Evolutionary conservation across 257 asterid species (phyloP).

Genomic region (Nicotiana tomentosiformis): DNA sequence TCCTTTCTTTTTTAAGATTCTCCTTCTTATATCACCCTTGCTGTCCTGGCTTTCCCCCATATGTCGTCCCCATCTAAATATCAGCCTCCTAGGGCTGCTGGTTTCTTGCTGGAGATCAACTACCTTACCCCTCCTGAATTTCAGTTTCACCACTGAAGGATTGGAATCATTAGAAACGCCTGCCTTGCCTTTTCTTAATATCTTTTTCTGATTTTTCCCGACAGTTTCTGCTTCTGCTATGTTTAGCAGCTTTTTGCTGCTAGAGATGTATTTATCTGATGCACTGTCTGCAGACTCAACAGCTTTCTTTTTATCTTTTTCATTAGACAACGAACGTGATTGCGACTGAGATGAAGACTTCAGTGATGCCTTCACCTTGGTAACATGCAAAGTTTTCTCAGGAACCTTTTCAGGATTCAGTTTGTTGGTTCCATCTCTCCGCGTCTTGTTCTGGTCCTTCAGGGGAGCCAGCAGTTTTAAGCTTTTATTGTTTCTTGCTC

Average conservation of each 20-base stretch:
- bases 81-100: conserved; percentile 50
- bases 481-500: conserved; percentile 29
- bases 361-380: conserved; percentile 25
- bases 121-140: conserved; percentile 66
- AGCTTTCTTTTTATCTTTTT: conserved; percentile 15
- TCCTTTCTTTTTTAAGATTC: conserved; percentile 32
- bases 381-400: conserved; percentile 56
- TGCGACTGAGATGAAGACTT: conserved; percentile 22
- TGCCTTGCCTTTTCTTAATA: conserved; percentile 26
- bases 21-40: conserved; percentile 35
- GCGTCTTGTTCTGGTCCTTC: conserved; percentile 28
- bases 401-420: conserved; percentile 26
- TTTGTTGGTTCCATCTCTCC: conserved; percentile 20
- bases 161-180: conserved; percentile 31
- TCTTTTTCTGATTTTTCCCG: conserved; percentile 25
- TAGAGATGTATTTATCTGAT: conserved; percentile 12
- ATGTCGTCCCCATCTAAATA: conserved; percentile 46
- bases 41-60: conserved; percentile 29
- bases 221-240: conserved; percentile 18
- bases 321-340: conserved; percentile 26
- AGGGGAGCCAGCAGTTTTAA: conserved; percentile 27
- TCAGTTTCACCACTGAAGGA: conserved; percentile 43
- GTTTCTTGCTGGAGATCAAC: conserved; percentile 53
- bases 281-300: neutral
- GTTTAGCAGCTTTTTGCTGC: neutral